phyloP scores from a whole-genome alignment of 345 rosid genomes.

The Syzygium jambos region DNA sequence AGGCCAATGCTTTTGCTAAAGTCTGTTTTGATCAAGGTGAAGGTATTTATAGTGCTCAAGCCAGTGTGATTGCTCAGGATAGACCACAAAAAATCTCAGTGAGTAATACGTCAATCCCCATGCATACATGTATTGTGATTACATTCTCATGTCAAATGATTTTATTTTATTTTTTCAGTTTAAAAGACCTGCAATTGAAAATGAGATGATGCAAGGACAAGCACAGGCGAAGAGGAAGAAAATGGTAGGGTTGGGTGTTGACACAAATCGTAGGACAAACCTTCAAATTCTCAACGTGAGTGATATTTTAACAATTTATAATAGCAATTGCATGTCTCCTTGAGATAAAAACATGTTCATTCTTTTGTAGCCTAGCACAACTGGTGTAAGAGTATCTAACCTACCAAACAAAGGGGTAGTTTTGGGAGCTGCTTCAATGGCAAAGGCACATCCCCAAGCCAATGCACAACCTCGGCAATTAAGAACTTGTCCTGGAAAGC shows the following conservation, averaged over 20 bases:
- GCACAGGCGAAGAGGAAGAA: background rate
- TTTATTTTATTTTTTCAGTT: too few species aligned
- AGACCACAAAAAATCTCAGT: accelerated
- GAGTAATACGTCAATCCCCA: background rate
- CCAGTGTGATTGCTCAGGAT: background rate
- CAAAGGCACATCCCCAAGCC: too few species aligned
- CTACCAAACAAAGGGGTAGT: too few species aligned
- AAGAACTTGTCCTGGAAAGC: too few species aligned
- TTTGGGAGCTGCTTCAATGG: too few species aligned
- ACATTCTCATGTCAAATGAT: background rate
- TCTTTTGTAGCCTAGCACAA: too few species aligned
- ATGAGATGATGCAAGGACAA: background rate
- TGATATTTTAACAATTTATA: background rate
- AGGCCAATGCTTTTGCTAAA: background rate
- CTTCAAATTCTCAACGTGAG: background rate
- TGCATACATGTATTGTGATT: background rate
- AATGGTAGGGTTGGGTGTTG: background rate
- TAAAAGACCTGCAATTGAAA: background rate
- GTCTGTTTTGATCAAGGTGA: background rate
- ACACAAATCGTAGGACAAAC: background rate
- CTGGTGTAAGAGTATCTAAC: too few species aligned
- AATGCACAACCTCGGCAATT: too few species aligned
- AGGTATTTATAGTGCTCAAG: background rate
- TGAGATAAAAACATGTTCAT: too few species aligned
- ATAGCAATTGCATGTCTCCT: too few species aligned